Conservation (phyloP, 208 protist genomes). For the Leishmania amazonensis region DNA sequence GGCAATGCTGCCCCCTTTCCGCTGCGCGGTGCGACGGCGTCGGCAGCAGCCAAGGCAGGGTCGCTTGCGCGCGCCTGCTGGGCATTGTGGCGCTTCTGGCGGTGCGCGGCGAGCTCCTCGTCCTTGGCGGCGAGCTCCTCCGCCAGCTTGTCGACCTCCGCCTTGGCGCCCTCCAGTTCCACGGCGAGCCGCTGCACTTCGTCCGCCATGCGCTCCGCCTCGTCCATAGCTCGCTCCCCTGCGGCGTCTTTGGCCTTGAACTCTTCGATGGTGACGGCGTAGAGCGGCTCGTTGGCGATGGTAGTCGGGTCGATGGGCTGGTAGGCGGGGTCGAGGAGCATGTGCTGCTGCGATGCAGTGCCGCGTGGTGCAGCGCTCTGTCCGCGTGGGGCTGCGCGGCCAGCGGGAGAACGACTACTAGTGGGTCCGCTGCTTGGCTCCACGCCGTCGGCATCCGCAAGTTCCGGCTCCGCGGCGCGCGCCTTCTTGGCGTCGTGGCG, state of each 20-base stretch:
- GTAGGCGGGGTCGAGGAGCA: not conserved
- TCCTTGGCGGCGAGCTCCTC: constrained; percentile 21
- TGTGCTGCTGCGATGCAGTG: constrained; percentile 3
- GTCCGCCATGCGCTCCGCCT: constrained; percentile 6
- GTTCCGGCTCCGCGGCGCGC: constrained; percentile 9
- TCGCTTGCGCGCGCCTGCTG: constrained; percentile 6
- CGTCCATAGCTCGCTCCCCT: not conserved
- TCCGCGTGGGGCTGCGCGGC: constrained; percentile 1
- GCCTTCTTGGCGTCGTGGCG: constrained; percentile 28
- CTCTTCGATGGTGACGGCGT: constrained; percentile 26
- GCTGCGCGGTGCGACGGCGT: not conserved
- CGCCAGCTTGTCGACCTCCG: not conserved
- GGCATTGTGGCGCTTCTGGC: constrained; percentile 11
- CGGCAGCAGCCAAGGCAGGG: constrained; percentile 8
- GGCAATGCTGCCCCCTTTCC: not conserved
- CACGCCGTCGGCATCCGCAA: constrained; percentile 9
- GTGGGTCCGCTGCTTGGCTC: not conserved
- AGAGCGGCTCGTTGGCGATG: constrained; percentile 26
- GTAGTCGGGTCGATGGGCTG: constrained; percentile 18
- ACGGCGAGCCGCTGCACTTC: constrained; percentile 10
- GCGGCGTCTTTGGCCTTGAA: constrained; percentile 17
- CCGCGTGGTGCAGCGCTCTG: not conserved
- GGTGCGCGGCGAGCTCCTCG: constrained; percentile 7
- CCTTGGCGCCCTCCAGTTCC: constrained; percentile 12
- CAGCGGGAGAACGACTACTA: not conserved